Percentiles rank a stretch among this genome's conserved stretches.
Conservation (phyloP, 345 rosid genomes). For the Schrenkiella parvula region DNA sequence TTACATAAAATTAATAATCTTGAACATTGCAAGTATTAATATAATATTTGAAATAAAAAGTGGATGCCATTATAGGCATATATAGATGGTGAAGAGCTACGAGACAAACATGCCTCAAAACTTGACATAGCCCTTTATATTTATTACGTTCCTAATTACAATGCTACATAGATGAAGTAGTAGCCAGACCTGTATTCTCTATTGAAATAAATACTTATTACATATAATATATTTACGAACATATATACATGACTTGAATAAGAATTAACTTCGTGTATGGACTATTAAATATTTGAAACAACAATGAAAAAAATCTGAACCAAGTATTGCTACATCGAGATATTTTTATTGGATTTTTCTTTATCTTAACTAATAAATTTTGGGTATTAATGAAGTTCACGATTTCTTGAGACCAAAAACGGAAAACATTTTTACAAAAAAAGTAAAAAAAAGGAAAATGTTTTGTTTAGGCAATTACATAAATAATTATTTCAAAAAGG, state of each 20-base stretch:
- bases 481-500: neutral
- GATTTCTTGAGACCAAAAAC: neutral
- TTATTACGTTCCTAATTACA: constrained; percentile 40
- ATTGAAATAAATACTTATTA: neutral
- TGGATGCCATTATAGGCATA: constrained; percentile 1
- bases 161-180: constrained; percentile 27
- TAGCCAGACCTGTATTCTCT: constrained; percentile 11
- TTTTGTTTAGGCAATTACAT: no score
- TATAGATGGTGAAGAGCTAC: constrained; percentile 24
- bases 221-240: neutral
- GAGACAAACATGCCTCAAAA: constrained; percentile 37
- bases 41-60: neutral
- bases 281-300: neutral
- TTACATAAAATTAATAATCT: neutral
- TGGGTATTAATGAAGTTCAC: neutral
- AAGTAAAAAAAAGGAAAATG: no score
- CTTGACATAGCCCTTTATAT: constrained; percentile 30
- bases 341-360: neutral
- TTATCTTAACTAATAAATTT: neutral
- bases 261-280: neutral
- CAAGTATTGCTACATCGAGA: neutral
- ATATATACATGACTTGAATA: neutral
- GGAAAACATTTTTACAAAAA: no score
- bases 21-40: neutral
- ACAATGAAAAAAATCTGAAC: neutral